phyloP scores from a whole-genome alignment of 1,139 yeast genomes.

The Entelexis sorbosivorans region DNA sequence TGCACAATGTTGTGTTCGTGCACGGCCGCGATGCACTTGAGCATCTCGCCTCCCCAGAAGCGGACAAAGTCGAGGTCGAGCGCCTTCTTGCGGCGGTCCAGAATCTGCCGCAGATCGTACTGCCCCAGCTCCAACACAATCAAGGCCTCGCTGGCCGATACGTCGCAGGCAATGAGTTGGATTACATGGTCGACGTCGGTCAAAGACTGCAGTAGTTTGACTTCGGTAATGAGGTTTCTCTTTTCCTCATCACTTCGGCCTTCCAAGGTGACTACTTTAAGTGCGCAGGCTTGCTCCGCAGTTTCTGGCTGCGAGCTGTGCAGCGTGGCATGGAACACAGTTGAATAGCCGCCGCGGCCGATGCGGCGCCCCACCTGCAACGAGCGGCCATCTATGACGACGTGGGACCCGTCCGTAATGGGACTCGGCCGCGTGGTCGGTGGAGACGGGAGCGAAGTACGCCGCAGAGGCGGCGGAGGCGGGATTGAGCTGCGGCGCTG shows the following conservation, averaged over 20 bases:
- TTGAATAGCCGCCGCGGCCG: conserved; percentile 91
- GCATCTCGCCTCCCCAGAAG: conserved; percentile 65
- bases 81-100: conserved; percentile 30
- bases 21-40: conserved; percentile 77
- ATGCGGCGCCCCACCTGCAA: conserved; percentile 27
- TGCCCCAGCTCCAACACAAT: conserved; percentile 96
- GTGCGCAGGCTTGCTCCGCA: conserved; percentile 51
- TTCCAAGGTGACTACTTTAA: conserved; percentile 62
- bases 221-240: conserved; percentile 77
- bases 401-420: not conserved
- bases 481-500: not conserved
- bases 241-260: conserved; percentile 62
- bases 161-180: conserved; percentile 46
- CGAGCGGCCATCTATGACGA: not conserved
- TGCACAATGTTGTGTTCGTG: conserved; percentile 85
- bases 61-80: conserved; percentile 71
- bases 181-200: conserved; percentile 64
- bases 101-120: conserved; percentile 73
- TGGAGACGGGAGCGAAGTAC: not conserved
- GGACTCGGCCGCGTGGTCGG: not conserved
- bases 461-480: not conserved
- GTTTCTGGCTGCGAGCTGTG: conserved; percentile 35
- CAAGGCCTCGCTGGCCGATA: conserved; percentile 31
- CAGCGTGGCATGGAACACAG: conserved; percentile 71
- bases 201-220: conserved; percentile 55